phyloP scores from a whole-genome alignment of 352 stramenopile genomes.

The Globisporangium rhizosaccharum region DNA sequence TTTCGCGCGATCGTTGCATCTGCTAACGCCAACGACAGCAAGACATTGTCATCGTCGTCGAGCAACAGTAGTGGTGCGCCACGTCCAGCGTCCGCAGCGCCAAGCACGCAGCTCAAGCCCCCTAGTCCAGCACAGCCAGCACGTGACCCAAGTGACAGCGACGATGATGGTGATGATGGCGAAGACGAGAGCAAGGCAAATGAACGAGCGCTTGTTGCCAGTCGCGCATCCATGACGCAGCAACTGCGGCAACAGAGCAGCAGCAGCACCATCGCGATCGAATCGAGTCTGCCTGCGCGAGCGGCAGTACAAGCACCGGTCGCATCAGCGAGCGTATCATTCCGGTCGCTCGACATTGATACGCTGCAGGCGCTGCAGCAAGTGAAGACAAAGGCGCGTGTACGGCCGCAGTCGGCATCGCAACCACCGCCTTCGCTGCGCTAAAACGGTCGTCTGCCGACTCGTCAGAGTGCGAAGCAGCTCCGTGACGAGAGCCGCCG shows the following conservation, averaged over 20 bases:
- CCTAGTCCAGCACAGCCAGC: background rate
- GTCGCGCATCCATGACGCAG: too few relatives aligned
- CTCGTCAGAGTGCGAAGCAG: too few relatives aligned
- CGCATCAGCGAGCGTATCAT: slow-evolving; percentile 1
- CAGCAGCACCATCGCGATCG: background rate
- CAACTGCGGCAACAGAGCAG: background rate
- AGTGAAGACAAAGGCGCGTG: slow-evolving; percentile 29
- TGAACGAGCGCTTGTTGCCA: background rate
- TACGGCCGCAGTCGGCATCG: slow-evolving; percentile 40
- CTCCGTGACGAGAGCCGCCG: background rate
- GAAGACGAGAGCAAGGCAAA: background rate
- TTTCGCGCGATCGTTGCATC: slow-evolving; percentile 25
- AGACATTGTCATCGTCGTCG: background rate
- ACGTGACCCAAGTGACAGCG: background rate
- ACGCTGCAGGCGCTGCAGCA: slow-evolving; percentile 45
- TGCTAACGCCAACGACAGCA: background rate
- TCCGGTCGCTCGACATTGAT: slow-evolving; percentile 25
- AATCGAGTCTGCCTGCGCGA: background rate
- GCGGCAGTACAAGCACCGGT: too few relatives aligned
- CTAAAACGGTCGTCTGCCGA: too few relatives aligned
- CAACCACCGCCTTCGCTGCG: too few relatives aligned
- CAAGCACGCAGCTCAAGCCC: background rate
- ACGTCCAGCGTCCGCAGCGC: background rate
- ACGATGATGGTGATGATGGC: background rate
- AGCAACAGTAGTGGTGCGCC: background rate